These are phyloP conservation scores for Aspergillus persii DNA, from an alignment of 2,329 filamentous ascomycete genomes.

Conservation along the genomic window DNA sequence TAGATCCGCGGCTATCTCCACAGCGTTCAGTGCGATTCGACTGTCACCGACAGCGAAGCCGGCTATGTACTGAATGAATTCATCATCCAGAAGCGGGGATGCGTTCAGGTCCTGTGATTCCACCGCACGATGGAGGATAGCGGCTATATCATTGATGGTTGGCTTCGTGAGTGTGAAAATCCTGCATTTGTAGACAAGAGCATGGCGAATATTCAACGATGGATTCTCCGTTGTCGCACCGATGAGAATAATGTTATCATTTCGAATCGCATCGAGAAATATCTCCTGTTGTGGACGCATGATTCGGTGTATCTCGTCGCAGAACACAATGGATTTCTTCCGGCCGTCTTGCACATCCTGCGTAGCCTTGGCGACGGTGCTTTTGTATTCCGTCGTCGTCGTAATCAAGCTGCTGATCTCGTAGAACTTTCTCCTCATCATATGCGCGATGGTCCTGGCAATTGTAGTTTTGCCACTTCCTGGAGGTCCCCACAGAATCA, in stretches of 20 bases:
- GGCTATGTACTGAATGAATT: slow-evolving; percentile 77
- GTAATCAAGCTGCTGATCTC: slow-evolving; percentile 67
- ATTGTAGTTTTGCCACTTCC: slow-evolving; percentile 65
- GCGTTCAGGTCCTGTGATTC: slow-evolving; percentile 56
- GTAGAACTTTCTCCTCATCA: slow-evolving; percentile 80
- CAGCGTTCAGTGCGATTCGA: slow-evolving; percentile 83
- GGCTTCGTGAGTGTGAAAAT: slow-evolving; percentile 84
- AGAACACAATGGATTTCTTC: slow-evolving; percentile 92
- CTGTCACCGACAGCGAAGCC: slow-evolving; percentile 90
- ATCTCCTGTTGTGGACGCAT: slow-evolving; percentile 92
- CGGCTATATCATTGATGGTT: slow-evolving; percentile 65
- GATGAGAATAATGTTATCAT: slow-evolving; percentile 84
- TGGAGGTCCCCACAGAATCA: slow-evolving; percentile 74
- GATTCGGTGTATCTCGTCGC: slow-evolving; percentile 94
- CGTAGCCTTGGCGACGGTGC: slow-evolving; percentile 79
- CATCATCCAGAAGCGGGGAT: slow-evolving; percentile 62
- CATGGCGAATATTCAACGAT: slow-evolving; percentile 86
- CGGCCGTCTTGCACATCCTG: slow-evolving; percentile 82
- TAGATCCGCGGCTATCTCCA: slow-evolving; percentile 83
- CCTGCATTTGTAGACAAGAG: slow-evolving; percentile 82
- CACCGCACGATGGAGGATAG: slow-evolving; percentile 75
- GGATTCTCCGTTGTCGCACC: slow-evolving; percentile 97
- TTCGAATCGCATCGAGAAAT: slow-evolving; percentile 88
- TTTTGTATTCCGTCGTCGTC: slow-evolving; percentile 32
- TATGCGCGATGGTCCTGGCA: slow-evolving; percentile 80